Conservation (phyloP, 2,329 filamentous ascomycete genomes). For the Paracorniculantispora psalliotae region DNA sequence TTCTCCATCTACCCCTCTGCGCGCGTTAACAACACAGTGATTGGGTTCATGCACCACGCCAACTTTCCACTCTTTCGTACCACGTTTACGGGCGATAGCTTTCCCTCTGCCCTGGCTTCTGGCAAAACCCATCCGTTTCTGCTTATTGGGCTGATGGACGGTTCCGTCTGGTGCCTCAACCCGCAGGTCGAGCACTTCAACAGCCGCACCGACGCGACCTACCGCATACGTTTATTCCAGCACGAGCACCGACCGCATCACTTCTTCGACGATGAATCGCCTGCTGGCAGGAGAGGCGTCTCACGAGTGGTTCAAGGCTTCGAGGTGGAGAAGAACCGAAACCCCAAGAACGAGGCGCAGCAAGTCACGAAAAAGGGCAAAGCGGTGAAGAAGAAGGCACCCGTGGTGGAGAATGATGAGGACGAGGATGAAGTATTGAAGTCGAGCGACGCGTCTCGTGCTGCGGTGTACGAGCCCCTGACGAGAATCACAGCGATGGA, state of each 20-base stretch:
- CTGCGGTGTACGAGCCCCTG: conserved; percentile 55
- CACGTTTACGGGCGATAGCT: conserved; percentile 46
- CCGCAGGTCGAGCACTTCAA: conserved; percentile 34
- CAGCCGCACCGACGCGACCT: conserved; percentile 27
- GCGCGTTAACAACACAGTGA: conserved; percentile 46
- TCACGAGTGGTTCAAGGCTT: conserved; percentile 50
- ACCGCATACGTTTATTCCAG: conserved; percentile 41
- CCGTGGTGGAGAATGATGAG: conserved; percentile 22
- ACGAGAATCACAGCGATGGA: conserved; percentile 57
- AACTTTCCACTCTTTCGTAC: conserved; percentile 50
- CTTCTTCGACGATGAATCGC: conserved; percentile 25
- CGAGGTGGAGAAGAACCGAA: conserved; percentile 43
- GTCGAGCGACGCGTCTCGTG: conserved; percentile 35
- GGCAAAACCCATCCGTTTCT: conserved; percentile 49
- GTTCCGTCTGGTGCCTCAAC: conserved; percentile 46
- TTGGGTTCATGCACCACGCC: conserved; percentile 49
- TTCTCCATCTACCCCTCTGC: conserved; percentile 48
- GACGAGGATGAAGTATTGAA: conserved; percentile 30
- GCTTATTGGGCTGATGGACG: conserved; percentile 49
- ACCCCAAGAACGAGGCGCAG: conserved; percentile 38
- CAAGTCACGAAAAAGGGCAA: conserved; percentile 29
- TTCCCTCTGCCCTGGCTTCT: conserved; percentile 45
- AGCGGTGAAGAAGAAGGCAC: conserved; percentile 27
- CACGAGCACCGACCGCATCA: conserved; percentile 45
- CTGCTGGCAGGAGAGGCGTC: conserved; percentile 36